These are phyloP conservation scores for Moelleriella libera DNA, from an alignment of 2,329 filamentous ascomycete species.

Conservation along the genomic window DNA sequence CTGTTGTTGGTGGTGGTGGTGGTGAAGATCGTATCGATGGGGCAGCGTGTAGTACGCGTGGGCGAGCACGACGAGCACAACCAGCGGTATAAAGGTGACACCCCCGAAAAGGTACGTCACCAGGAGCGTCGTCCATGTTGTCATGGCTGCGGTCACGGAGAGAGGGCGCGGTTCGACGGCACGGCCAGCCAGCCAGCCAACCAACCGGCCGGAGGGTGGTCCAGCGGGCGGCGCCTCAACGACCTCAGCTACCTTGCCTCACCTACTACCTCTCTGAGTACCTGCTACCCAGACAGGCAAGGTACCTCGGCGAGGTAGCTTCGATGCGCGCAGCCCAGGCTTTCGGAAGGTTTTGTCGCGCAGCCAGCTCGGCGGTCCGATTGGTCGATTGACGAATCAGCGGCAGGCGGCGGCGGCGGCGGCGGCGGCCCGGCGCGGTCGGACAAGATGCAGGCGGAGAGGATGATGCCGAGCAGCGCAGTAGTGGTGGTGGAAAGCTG, in stretches of 20 bases:
- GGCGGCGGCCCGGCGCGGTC: too few relatives aligned
- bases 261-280: too few relatives aligned
- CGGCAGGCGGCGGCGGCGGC: too few relatives aligned
- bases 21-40: conserved; percentile 24
- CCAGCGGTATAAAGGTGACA: conserved; percentile 70
- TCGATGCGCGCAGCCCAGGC: too few relatives aligned
- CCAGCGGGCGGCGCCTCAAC: neutral
- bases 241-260: too few relatives aligned
- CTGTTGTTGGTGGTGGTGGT: conserved; percentile 13
- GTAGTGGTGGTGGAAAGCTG: neutral
- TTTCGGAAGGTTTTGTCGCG: too few relatives aligned
- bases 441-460: too few relatives aligned
- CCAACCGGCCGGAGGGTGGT: neutral
- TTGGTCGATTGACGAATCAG: too few relatives aligned
- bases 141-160: conserved; percentile 23
- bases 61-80: conserved; percentile 44
- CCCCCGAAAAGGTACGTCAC: conserved; percentile 74
- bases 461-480: neutral
- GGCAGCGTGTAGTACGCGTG: conserved; percentile 60
- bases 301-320: too few relatives aligned
- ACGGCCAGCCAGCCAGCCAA: neutral
- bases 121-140: conserved; percentile 43
- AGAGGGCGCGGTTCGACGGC: neutral
- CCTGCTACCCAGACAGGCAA: too few relatives aligned
- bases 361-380: too few relatives aligned